phyloP scores from a whole-genome alignment of 495 filamentous ascomycete genomes.

The Aspergillus sclerotioniger region DNA sequence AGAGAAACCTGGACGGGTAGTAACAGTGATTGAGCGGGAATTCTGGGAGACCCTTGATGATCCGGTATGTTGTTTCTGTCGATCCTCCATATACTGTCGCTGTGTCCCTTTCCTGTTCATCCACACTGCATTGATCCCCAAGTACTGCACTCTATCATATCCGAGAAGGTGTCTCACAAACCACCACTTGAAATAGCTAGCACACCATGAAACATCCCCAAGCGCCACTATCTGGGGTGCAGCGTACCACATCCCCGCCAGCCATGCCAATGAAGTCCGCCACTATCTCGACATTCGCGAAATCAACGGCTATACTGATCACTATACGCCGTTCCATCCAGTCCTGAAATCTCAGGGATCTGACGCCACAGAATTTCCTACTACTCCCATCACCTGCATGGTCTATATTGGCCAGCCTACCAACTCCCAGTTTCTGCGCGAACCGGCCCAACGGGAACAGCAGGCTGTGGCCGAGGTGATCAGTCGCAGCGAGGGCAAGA shows the following conservation, averaged over 20 bases:
- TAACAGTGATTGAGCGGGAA: constrained; percentile 79
- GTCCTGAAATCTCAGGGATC: constrained; percentile 5
- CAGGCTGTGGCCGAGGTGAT: constrained; percentile 84
- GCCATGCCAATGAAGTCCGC: constrained; percentile 75
- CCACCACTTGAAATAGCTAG: constrained; percentile 24
- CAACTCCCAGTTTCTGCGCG: constrained; percentile 84
- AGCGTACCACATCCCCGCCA: constrained; percentile 80
- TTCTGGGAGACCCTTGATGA: constrained; percentile 82
- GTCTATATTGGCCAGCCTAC: constrained; percentile 94
- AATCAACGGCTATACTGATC: constrained; percentile 92
- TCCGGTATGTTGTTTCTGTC: constrained; percentile 28
- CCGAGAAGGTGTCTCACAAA: constrained; percentile 6
- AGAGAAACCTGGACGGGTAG: constrained; percentile 81
- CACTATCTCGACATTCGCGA: constrained; percentile 94
- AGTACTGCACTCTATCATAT: not conserved
- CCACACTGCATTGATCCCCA: not conserved
- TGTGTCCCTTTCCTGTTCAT: not conserved
- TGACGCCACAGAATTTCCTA: not conserved
- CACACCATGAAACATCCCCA: constrained; percentile 34
- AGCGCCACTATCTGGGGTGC: constrained; percentile 80
- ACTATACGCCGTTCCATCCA: constrained; percentile 79
- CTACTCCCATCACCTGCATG: constrained; percentile 52
- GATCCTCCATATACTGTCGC: not conserved
- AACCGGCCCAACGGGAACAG: constrained; percentile 68
- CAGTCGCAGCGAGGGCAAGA: constrained; percentile 70